Evolutionary conservation across 495 filamentous ascomycete species (phyloP), one percentile per base, ranked within the genome.

Genomic region (Hypomontagnella monticulosa): DNA sequence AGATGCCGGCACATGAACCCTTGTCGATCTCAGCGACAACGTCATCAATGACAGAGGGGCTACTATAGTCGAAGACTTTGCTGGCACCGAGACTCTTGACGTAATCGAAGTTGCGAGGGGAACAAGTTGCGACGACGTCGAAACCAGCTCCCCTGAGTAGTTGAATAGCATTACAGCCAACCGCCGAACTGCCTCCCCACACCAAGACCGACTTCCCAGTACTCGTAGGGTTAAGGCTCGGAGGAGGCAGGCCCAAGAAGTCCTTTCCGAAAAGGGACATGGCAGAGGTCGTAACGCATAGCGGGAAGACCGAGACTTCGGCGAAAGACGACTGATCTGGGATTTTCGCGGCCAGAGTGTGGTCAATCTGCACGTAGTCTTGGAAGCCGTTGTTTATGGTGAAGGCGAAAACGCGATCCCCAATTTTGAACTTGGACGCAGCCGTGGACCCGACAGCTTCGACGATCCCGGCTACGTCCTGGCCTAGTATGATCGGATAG

Each of bases 101-200:
- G 47, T 80, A 82, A 0, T 79, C 79, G 34, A 84, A 80, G 67
- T 87, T 90, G 46, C 76, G 76, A 2, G 74, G 67, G 0, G 81
- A 83, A 0, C 82, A 77, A 0, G 84, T 87, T 0, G 82, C 74
- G 52, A 87, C 70, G 0, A 89, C 87, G 14, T 84, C 79, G 19
- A 81, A 81, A 0, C 88, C 88, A 0, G 87, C 79, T 0, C 82
- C 83, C 1, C 75, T 76, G 4, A 82, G 85, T 10, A 88, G 78
- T 63, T 90, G 88, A 57, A 88, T 87, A 0, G 82, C 85, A 48
- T 83, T 82, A 67, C 79, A 76, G n/a, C 88, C 88, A 10, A 87
- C 83, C 20, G 81, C 84, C 0, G 78, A 77, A 15, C 80, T 79
- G 34, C 85, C 87, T 10, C 86, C 86, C 80, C 85, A 89, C 55